A percentile compares a stretch with the other conserved stretches of the same genome.
Evolutionary conservation across 2,329 filamentous ascomycete genomes (phyloP).

Genomic region (Alternaria ethzedia): DNA sequence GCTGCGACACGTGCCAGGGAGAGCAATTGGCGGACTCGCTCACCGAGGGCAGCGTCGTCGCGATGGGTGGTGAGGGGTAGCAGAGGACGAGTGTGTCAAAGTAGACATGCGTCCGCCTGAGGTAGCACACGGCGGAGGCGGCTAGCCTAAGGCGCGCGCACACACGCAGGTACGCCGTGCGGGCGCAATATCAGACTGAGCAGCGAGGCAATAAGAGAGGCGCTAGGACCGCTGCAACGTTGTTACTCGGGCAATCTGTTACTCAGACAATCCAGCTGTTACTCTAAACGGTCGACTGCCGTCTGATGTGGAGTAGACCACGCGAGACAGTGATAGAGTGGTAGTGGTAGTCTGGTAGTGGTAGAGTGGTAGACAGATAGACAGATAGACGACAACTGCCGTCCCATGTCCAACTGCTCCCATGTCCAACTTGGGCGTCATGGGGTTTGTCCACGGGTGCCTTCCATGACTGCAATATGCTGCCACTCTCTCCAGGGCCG

Average conservation of each 20-base stretch:
- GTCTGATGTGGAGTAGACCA: not conserved
- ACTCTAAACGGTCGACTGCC: not conserved
- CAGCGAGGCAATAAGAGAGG: slow-evolving; percentile 3
- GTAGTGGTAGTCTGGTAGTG: not conserved
- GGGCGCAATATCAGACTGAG: slow-evolving; percentile 7
- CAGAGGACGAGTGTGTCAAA: slow-evolving; percentile 6
- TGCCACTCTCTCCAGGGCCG: not conserved
- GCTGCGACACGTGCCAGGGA: not conserved
- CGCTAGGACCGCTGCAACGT: slow-evolving; percentile 25
- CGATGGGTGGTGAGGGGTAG: slow-evolving; percentile 4
- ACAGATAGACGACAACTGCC: not conserved
- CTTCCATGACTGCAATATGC: not conserved
- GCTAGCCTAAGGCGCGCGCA: slow-evolving; percentile 8
- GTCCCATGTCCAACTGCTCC: not conserved
- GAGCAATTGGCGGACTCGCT: not conserved
- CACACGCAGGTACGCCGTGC: slow-evolving; percentile 37
- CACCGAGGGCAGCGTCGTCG: not conserved
- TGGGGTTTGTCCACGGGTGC: not conserved
- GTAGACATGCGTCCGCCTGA: slow-evolving; percentile 22
- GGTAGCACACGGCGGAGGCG: slow-evolving; percentile 26
- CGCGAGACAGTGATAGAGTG: not conserved
- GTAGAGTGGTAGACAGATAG: not conserved
- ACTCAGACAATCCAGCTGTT: not conserved
- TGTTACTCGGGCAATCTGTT: slow-evolving; percentile 5
- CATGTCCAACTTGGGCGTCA: not conserved